Conservation (phyloP, 225 moss, liverwort and hornwort species). For the Thuidium tamariscinum region DNA sequence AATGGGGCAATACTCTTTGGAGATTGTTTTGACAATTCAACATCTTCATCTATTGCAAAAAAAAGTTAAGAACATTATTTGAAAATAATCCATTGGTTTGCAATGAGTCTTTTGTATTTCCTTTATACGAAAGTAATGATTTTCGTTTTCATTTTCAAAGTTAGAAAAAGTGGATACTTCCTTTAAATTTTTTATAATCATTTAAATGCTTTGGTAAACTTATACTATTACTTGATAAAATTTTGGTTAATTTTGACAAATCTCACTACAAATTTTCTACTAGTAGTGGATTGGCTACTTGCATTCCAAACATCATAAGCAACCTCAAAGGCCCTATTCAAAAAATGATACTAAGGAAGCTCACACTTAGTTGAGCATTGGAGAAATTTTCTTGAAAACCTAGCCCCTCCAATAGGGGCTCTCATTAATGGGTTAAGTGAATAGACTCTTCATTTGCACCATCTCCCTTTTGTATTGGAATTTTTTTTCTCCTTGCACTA, state of each 20-base stretch:
- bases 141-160: background rate
- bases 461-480: no score
- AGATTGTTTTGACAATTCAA: background rate
- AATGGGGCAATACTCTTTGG: rapidly evolving
- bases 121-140: background rate
- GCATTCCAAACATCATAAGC: background rate
- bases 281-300: background rate
- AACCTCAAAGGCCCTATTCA: no score
- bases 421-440: no score
- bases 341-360: no score
- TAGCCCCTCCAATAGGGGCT: no score
- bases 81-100: rapidly evolving
- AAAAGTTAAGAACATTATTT: rapidly evolving
- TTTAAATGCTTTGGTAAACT: background rate
- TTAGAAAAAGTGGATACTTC: background rate
- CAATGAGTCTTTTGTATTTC: background rate
- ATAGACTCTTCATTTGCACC: no score
- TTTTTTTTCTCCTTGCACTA: no score
- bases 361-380: no score
- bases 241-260: background rate
- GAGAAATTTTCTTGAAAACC: no score
- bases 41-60: background rate
- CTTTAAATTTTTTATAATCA: background rate
- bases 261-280: background rate
- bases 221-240: background rate